Base-by-base conservation (phyloP, 306 rosid species). In the Begonia masoniana region DNA sequence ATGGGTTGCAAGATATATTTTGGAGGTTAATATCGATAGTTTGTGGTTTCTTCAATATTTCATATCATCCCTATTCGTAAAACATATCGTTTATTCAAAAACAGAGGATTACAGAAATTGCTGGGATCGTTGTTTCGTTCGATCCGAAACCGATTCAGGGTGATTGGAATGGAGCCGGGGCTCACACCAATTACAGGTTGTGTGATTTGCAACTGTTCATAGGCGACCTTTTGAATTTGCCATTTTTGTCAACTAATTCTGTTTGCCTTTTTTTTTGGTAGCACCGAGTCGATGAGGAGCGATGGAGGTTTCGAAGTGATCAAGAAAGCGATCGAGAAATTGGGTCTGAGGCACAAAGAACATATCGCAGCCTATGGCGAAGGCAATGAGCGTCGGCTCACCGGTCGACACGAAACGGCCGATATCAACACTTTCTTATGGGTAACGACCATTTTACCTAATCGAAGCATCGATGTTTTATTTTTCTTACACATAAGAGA, bases 61-160 rank as follows among this genome's bases (percentile, higher is more conserved):
- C 11, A 9, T 50, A 4, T 31, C 10, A 9, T 50, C 16, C 13
- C 13, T 3, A 13, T 16, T 3, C 11, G 23, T 50, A 13, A 13
- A 5, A 12, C 23, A 1, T 50, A 13, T 17, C 9, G 6, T n/a
- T 3, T 15, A 14, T 50, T 45, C 4, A 10, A 45, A 45, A 45
- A 50, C 54, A 50, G 53, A 50, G 53, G 53, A 50, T 50, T 50
- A 50, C 53, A 50, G 53, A 50, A 16, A 50, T 15, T 13, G 24
- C 53, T 3, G 53, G 53, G 3, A n/a, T 50, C 4, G 53, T 50
- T 6, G 2, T 50, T 6, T 50, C 53, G 11, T 50, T 50, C 10
- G 53, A 50, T 50, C 53, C 53, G 4, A 50, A 50, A 50, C 53
- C 53, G 4, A 50, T 50, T 50, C 53, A 50, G 53, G 53, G 53